Evolutionary conservation across 768 basidiomycete genomes (phyloP).

Genomic region (Boletus sp.): DNA sequence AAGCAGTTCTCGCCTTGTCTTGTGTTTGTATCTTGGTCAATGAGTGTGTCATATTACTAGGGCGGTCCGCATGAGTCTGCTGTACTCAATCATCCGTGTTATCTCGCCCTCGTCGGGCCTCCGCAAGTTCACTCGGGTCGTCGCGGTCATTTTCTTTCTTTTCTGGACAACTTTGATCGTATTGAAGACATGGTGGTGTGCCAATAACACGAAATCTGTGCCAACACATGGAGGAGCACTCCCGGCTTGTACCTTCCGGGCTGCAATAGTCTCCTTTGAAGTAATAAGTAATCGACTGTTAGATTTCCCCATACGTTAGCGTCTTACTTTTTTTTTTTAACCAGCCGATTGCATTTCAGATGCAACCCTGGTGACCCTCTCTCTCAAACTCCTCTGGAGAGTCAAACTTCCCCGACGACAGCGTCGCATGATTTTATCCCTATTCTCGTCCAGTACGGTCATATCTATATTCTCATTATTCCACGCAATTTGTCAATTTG

Average conservation of each 20-base stretch:
- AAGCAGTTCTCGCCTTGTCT: background rate
- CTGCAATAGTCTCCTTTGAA: background rate
- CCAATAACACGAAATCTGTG: background rate
- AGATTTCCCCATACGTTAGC: background rate
- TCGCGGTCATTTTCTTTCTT: background rate
- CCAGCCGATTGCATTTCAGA: background rate
- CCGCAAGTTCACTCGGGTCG: background rate
- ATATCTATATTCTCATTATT: slow-evolving; percentile 4
- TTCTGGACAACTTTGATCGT: background rate
- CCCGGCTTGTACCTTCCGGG: background rate
- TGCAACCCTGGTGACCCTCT: background rate
- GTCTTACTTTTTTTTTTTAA: background rate
- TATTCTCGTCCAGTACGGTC: slow-evolving; percentile 11
- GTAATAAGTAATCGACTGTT: background rate
- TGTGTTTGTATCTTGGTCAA: background rate
- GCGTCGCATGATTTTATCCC: slow-evolving; percentile 17
- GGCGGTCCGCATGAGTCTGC: background rate
- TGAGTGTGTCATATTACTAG: background rate
- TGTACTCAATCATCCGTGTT: background rate
- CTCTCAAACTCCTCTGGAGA: slow-evolving; percentile 11
- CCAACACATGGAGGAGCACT: background rate
- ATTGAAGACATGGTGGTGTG: background rate
- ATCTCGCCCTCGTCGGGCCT: background rate
- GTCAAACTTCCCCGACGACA: slow-evolving; percentile 13
- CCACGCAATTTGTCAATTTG: background rate